Conservation (phyloP, 2,329 filamentous ascomycete genomes). For the Kalmusia sp. region DNA sequence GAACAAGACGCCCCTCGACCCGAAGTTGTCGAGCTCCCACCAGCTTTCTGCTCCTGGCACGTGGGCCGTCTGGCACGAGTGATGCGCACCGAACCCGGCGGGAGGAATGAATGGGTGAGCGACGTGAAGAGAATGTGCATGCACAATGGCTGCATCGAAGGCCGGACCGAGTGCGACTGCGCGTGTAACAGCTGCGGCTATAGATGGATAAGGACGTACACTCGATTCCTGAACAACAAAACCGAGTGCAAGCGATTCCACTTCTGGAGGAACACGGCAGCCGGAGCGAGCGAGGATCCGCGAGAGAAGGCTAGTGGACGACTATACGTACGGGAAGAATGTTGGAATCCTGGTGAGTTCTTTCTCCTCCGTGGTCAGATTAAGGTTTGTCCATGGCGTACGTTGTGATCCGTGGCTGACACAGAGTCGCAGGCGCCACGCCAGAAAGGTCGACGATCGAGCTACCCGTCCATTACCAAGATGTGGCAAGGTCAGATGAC, state of each 20-base stretch:
- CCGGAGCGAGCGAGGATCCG: neutral
- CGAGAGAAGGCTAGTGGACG: constrained; percentile 7
- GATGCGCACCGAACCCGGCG: constrained; percentile 24
- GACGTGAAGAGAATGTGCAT: constrained; percentile 38
- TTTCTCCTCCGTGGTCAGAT: neutral
- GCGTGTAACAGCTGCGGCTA: constrained; percentile 40
- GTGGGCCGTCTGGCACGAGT: constrained; percentile 34
- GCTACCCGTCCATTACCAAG: constrained; percentile 27
- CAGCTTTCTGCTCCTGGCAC: constrained; percentile 43
- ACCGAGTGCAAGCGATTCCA: constrained; percentile 26
- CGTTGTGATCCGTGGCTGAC: constrained; percentile 17
- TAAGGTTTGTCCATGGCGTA: constrained; percentile 12
- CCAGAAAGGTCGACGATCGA: constrained; percentile 16
- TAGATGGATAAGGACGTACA: constrained; percentile 36
- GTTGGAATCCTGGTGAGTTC: constrained; percentile 23
- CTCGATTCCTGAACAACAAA: constrained; percentile 38
- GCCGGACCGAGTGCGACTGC: constrained; percentile 34
- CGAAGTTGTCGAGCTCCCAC: constrained; percentile 37
- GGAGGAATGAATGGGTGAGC: constrained; percentile 39
- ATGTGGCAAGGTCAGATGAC: neutral
- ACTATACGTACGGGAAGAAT: constrained; percentile 35
- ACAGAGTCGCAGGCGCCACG: constrained; percentile 11
- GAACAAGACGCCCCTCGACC: constrained; percentile 8
- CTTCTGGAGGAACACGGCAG: constrained; percentile 31
- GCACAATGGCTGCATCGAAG: constrained; percentile 41